Evolutionary conservation across 768 basidiomycete species (phyloP).

Genomic region (Tulasnella calospora): DNA sequence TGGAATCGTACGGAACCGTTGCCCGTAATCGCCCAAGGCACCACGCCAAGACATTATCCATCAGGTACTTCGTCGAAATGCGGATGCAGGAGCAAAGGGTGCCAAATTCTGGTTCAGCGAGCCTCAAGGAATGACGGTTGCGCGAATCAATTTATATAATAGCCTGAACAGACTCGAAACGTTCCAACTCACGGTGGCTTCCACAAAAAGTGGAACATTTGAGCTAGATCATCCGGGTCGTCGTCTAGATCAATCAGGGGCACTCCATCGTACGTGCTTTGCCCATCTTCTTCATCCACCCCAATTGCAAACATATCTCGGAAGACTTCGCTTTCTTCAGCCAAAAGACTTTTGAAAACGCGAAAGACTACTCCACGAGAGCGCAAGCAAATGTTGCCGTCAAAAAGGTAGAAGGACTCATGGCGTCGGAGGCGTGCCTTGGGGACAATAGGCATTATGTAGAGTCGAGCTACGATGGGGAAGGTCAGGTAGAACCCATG

Average conservation of each 20-base stretch:
- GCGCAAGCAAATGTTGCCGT: slow-evolving; percentile 4
- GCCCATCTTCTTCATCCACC: not conserved
- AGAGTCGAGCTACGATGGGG: not conserved
- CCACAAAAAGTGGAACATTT: slow-evolving; percentile 1
- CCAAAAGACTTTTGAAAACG: not conserved
- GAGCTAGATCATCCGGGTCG: not conserved
- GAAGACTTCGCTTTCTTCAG: slow-evolving; percentile 10
- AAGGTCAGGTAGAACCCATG: not conserved
- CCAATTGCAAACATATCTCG: not conserved
- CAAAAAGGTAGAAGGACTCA: not conserved
- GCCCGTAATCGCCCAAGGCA: not conserved
- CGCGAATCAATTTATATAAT: not conserved
- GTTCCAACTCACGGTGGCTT: not conserved
- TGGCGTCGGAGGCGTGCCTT: not conserved
- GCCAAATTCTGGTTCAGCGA: not conserved
- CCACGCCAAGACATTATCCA: not conserved
- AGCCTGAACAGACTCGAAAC: not conserved
- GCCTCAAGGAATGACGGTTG: not conserved
- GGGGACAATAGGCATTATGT: not conserved
- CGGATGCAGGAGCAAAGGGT: not conserved
- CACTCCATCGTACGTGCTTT: not conserved
- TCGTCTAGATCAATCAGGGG: slow-evolving; percentile 6
- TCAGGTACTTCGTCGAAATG: not conserved
- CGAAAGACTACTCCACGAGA: not conserved
- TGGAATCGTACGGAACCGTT: not conserved